Percentiles rank a stretch among this genome's conserved stretches.
Evolutionary conservation across 495 filamentous ascomycete genomes (phyloP).

Genomic region (Lasiosphaeria miniovina): DNA sequence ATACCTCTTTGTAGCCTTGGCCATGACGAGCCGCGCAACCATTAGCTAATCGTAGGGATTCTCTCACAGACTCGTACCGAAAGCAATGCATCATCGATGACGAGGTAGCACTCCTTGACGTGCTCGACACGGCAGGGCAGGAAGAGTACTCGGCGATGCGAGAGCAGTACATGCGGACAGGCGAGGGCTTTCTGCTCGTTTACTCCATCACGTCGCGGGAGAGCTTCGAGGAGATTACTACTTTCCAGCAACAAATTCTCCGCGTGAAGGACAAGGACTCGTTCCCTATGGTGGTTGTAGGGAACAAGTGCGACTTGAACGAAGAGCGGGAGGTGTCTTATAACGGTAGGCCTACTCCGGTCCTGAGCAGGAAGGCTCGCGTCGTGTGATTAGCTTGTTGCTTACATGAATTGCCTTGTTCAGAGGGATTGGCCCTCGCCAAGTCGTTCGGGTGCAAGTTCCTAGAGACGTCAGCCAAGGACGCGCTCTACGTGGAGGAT

Average conservation of each 20-base stretch:
- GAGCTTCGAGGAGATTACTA: slow-evolving; percentile 96
- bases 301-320: slow-evolving; percentile 98
- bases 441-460: slow-evolving; percentile 90
- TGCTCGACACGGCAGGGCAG: slow-evolving; percentile 96
- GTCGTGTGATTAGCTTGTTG: background rate
- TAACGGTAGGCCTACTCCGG: slow-evolving; percentile 62
- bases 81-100: slow-evolving; percentile 99
- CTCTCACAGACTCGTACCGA: slow-evolving; percentile 84
- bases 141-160: slow-evolving; percentile 99
- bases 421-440: slow-evolving; percentile 89
- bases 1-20: background rate
- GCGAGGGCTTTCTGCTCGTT: slow-evolving; percentile 95
- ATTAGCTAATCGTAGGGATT: slow-evolving; percentile 1
- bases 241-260: slow-evolving; percentile 97
- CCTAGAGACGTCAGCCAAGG: slow-evolving; percentile 98
- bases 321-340: slow-evolving; percentile 82
- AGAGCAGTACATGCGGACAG: slow-evolving; percentile 99
- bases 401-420: slow-evolving; percentile 27
- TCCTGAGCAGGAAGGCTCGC: background rate
- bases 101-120: slow-evolving; percentile 93
- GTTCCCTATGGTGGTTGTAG: slow-evolving; percentile 99
- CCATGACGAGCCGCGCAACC: background rate
- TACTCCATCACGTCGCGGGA: slow-evolving; percentile 97
- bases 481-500: slow-evolving; percentile 95
- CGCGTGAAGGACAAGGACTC: slow-evolving; percentile 99